Evolutionary conservation across 495 filamentous ascomycete species (phyloP), one percentile per base, ranked within the genome.

Genomic region (Hypoxylon fuscum): DNA sequence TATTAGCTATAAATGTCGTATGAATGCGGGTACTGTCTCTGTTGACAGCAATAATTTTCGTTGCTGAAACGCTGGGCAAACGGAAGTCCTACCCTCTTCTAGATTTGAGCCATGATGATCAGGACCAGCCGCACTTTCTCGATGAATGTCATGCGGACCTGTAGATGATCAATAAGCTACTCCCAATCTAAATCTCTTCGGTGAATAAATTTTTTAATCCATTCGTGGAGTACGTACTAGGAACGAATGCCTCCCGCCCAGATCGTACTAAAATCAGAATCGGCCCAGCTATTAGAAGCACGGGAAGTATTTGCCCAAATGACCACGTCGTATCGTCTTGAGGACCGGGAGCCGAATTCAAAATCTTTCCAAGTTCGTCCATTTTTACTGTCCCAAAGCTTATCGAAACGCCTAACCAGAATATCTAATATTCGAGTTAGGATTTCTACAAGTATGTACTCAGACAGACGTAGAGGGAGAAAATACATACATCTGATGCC

Each of bases 231-330:
- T n/a, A n/a, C 52, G 3, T 55, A 55, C 52, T n/a, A 22, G 29
- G 31, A 45, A 18, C n/a, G 17, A 55, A 32, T n/a, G 29, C 52
- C 25, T 55, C 40, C 27, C 41, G 10, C 15, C n/a, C 41, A 37
- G 40, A 55, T 37, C 52, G 52, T 25, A 55, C 12, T 21, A 45
- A 23, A 34, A 37, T 27, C 18, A 55, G 21, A 18, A 55, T 5
- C 11, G 27, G 41, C 7, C 52, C 52, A 1, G 29, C 41, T 43
- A 46, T 46, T n/a, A 55, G 41, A 11, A 55, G 41, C 4, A 55
- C 29, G 12, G 52, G 40, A 25, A 55, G 40, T 22, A 55, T 46
- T 20, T 55, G 52, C 3, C 52, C 52, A 18, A 55, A 46, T 25
- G 38, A 31, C 52, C 52, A 55, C 4, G 17, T 27, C 5, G 48